phyloP scores from a whole-genome alignment of 306 rosid species.

The Lathyrus sativus region DNA sequence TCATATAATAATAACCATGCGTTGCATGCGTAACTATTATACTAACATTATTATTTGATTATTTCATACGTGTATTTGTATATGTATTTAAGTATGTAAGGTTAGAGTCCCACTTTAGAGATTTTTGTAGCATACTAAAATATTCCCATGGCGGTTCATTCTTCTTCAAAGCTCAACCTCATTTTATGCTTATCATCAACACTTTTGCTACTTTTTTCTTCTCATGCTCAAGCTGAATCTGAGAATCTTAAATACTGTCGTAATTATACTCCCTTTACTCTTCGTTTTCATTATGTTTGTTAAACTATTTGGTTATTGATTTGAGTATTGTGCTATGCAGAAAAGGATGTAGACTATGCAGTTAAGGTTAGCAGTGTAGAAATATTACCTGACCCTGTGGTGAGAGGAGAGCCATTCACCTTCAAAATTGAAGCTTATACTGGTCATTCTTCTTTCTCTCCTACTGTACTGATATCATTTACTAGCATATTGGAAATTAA shows the following conservation, averaged over 20 bases:
- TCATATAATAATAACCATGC: neutral
- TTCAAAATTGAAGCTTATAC: slow-evolving; percentile 77
- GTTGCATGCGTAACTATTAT: slow-evolving; percentile 8
- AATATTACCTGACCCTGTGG: slow-evolving; percentile 69
- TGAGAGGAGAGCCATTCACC: slow-evolving; percentile 70
- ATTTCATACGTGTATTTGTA: no score
- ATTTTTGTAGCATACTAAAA: no score
- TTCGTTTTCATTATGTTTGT: neutral
- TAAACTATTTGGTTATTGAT: neutral
- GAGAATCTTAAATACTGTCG: no score
- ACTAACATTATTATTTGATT: neutral
- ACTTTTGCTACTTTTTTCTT: no score
- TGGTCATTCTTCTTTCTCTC: slow-evolving; percentile 34
- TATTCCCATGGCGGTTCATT: no score
- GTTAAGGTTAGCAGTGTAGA: slow-evolving; percentile 66
- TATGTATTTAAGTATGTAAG: no score
- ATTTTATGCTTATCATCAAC: no score
- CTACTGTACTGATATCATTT: neutral
- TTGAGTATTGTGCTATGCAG: slow-evolving; percentile 23
- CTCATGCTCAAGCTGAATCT: no score
- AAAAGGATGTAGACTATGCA: slow-evolving; percentile 47
- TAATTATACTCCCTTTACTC: no score
- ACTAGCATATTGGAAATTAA: no score
- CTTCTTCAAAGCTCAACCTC: no score
- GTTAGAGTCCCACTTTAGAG: no score